Evolutionary conservation across 352 stramenopile species (phyloP).

Genomic region (Phytophthora ramorum): DNA sequence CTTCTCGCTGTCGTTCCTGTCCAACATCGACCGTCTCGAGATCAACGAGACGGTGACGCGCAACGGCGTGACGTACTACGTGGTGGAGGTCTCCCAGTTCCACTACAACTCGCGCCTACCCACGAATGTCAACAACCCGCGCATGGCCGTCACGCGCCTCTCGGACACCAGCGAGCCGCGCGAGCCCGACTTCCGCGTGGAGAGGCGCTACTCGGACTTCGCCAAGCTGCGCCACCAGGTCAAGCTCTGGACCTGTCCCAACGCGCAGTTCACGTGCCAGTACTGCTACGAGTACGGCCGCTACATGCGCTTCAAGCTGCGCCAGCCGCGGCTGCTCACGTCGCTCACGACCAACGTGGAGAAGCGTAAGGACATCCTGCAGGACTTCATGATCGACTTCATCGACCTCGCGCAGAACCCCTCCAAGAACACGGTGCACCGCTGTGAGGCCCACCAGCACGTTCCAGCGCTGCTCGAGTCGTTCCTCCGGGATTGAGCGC

Average conservation of each 20-base stretch:
- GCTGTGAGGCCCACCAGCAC: conserved; percentile 54
- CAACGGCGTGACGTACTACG: conserved; percentile 58
- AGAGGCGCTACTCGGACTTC: conserved; percentile 76
- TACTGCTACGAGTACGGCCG: conserved; percentile 69
- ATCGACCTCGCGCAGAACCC: conserved; percentile 51
- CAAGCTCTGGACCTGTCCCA: conserved; percentile 47
- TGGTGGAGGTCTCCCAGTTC: conserved; percentile 63
- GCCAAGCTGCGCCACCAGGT: conserved; percentile 54
- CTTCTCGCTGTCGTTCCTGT: conserved; percentile 51
- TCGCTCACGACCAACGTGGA: conserved; percentile 45
- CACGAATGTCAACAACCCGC: conserved; percentile 53
- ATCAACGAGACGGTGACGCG: conserved; percentile 52
- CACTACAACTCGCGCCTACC: conserved; percentile 57
- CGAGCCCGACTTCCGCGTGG: conserved; percentile 58
- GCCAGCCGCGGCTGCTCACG: conserved; percentile 52
- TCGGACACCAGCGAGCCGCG: conserved; percentile 27
- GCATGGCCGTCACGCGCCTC: conserved; percentile 31
- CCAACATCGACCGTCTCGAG: conserved; percentile 60
- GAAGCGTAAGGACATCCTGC: conserved; percentile 61
- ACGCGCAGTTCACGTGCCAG: conserved; percentile 56
- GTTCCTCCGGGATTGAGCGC: conserved; percentile 49
- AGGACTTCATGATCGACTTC: conserved; percentile 61
- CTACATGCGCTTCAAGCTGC: conserved; percentile 58
- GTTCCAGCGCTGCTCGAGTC: conserved; percentile 55
- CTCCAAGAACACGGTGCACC: conserved; percentile 38